Base-by-base conservation (phyloP, 805 yeast species). In the Metschnikowia kofuensis region DNA sequence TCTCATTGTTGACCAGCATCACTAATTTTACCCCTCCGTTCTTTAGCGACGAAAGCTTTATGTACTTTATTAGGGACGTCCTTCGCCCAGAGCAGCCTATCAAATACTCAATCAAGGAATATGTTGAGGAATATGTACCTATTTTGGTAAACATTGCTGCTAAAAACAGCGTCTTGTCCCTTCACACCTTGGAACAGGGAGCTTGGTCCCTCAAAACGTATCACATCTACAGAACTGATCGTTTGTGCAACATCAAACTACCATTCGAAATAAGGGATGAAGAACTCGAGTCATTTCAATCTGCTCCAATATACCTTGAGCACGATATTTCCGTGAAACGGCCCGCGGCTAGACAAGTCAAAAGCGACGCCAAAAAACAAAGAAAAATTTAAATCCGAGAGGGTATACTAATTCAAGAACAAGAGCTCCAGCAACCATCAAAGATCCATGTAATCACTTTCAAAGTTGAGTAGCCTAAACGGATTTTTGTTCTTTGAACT, bases 21-120 rank as follows among this genome's bases (percentile, higher is more conserved):
- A 52, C 58, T 29, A 21, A 31, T 1, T 52, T 64, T 27, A 62
- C 70, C 2, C 76, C 77, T 0, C 80, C 80, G 0, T 77, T 75
- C 52, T 75, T 75, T 59, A 74, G 79, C 39, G 82, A 77, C 50
- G 80, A 76, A 57, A 64, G 74, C n/a, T 76, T 68, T 50, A 53
- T 64, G 45, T 68, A 67, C 55, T 67, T 55, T 40, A 66, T 70
- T 31, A 60, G 66, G 4, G 67, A 64, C 11, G 41, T 58, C 10
- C 38, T 50, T 14, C 55, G 55, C 16, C 66, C 64, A 1, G 58
- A 51, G 32, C 38, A 53, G 15, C 68, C 70, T 38, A 68, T 76
- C 32, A 76, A 75, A 56, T 76, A 75, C 53, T 70, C 61, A 35
- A 52, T 64, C 15, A 71, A 69, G 45, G 81, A 76, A 57, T 76